phyloP scores from a whole-genome alignment of 2,329 filamentous ascomycete species.

The Fusarium camptoceras region DNA sequence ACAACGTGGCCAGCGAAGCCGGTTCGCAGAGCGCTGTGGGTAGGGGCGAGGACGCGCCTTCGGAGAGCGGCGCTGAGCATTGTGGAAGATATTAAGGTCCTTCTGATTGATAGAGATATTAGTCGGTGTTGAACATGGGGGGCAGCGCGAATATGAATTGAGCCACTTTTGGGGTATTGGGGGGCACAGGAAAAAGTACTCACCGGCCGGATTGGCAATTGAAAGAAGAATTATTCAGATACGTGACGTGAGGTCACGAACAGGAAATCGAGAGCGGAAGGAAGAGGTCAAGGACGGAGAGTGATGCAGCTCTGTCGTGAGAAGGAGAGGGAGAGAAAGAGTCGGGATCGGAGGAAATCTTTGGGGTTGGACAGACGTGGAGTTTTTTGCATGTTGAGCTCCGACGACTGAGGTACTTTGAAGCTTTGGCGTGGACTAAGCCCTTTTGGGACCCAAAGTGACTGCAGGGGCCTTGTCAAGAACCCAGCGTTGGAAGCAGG shows the following conservation, averaged over 20 bases:
- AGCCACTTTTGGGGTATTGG: conserved; percentile 22
- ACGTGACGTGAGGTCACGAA: conserved; percentile 36
- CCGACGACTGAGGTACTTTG: conserved; percentile 51
- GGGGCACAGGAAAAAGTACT: conserved; percentile 29
- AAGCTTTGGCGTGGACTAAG: conserved; percentile 49
- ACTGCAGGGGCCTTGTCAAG: conserved; percentile 30
- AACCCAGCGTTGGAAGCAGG: conserved; percentile 19
- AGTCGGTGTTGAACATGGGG: conserved; percentile 38
- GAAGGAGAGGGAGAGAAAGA: conserved; percentile 51
- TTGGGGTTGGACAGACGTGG: conserved; percentile 53
- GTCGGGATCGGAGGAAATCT: conserved; percentile 50
- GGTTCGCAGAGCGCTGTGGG: conserved; percentile 63
- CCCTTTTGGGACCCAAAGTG: conserved; percentile 37
- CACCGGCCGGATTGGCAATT: conserved; percentile 44
- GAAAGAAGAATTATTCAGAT: conserved; percentile 39
- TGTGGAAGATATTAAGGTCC: conserved; percentile 48
- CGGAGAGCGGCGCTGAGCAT: conserved; percentile 74
- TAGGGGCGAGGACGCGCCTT: conserved; percentile 68
- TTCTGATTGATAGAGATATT: conserved; percentile 39
- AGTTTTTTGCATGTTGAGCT: conserved; percentile 58
- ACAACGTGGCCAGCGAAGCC: conserved; percentile 66
- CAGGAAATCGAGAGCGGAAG: conserved; percentile 27
- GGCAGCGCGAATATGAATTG: conserved; percentile 35
- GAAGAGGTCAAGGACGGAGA: conserved; percentile 38
- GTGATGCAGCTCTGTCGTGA: conserved; percentile 46